Evolutionary conservation across 2,329 filamentous ascomycete species (phyloP).

Genomic region (Atkinsonella hypoxylon): DNA sequence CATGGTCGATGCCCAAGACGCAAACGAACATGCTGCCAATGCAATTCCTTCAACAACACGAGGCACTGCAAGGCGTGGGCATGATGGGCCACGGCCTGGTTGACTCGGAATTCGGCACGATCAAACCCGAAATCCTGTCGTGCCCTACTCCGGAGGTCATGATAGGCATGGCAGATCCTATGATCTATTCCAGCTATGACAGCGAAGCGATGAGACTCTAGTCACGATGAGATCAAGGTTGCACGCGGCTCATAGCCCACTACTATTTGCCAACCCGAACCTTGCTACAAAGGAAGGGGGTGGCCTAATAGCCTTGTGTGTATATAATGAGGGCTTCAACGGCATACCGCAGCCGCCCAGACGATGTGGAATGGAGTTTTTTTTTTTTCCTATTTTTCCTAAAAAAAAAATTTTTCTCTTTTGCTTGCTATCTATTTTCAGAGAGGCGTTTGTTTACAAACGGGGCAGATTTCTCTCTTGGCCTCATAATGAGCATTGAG

Average conservation of each 20-base stretch:
- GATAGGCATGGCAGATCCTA: conserved; percentile 45
- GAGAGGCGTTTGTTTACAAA: background rate
- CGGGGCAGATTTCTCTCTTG: background rate
- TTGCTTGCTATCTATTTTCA: too few relatives aligned
- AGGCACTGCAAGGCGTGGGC: conserved; percentile 27
- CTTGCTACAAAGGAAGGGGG: conserved; percentile 6
- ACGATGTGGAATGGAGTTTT: background rate
- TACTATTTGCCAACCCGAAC: too few relatives aligned
- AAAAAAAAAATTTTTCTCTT: too few relatives aligned
- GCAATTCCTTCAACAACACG: conserved; percentile 31
- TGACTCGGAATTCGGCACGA: conserved; percentile 39
- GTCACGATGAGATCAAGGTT: too few relatives aligned
- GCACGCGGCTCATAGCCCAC: too few relatives aligned
- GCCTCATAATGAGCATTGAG: background rate
- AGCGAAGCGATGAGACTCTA: conserved; percentile 30
- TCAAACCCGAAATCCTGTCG: conserved; percentile 43
- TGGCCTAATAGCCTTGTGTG: background rate
- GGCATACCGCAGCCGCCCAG: background rate
- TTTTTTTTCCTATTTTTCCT: too few relatives aligned
- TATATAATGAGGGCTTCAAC: background rate
- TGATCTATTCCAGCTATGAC: conserved; percentile 44
- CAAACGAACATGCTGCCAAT: conserved; percentile 19
- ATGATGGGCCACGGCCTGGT: conserved; percentile 38
- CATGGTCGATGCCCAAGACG: conserved; percentile 19
- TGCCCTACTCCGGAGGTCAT: conserved; percentile 42